Percentiles rank a stretch among this genome's conserved stretches.
These are phyloP conservation scores for Solanum ahanhuiri DNA, from an alignment of 257 asterid genomes.

Conservation along the genomic window DNA sequence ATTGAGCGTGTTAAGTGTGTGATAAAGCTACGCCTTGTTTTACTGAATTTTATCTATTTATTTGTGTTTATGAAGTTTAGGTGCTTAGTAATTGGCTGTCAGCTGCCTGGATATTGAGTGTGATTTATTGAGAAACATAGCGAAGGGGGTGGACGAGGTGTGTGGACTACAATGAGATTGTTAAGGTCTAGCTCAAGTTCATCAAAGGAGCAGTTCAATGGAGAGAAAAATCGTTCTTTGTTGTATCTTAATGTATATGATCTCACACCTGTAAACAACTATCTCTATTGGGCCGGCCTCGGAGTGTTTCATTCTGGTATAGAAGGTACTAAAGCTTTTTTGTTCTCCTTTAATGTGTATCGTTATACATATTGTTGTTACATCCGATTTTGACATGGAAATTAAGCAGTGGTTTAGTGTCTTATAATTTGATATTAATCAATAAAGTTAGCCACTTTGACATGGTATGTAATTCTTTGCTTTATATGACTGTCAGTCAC, in stretches of 20 bases:
- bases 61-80: neutral
- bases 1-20: too few species aligned
- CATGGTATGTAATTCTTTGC: neutral
- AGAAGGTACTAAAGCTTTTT: slow-evolving; percentile 44
- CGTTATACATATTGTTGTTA: neutral
- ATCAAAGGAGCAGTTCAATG: slow-evolving; percentile 29
- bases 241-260: slow-evolving; percentile 74
- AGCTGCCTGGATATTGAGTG: slow-evolving; percentile 8
- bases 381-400: neutral
- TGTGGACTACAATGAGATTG: slow-evolving; percentile 50
- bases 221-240: slow-evolving; percentile 37
- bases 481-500: neutral
- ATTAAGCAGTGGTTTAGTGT: neutral
- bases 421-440: neutral
- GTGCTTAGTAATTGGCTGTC: neutral
- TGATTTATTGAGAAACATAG: neutral
- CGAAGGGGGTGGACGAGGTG: slow-evolving; percentile 6
- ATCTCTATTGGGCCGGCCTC: slow-evolving; percentile 74
- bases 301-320: slow-evolving; percentile 88
- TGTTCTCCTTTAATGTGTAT: neutral
- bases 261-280: slow-evolving; percentile 71
- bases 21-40: neutral
- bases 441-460: neutral
- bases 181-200: slow-evolving; percentile 47
- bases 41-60: neutral